Conservation (phyloP, 345 rosid species). For the Aquilaria sinensis region DNA sequence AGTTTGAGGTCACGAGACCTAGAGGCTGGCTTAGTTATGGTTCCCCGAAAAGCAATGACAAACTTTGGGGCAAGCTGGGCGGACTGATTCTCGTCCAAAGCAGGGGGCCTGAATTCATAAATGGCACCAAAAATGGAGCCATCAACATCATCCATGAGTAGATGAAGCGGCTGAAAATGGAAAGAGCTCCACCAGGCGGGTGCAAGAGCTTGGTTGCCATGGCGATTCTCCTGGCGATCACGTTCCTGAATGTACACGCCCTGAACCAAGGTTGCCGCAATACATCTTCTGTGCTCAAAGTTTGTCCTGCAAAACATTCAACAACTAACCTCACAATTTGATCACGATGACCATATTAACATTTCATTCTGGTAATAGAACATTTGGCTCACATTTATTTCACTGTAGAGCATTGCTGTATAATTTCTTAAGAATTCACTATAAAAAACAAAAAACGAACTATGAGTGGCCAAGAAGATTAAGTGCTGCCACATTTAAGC, state of each 20-base stretch:
- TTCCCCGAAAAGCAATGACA: constrained; percentile 72
- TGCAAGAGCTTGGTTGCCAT: constrained; percentile 39
- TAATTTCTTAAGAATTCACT: neutral
- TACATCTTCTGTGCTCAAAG: constrained; percentile 45
- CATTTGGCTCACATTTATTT: no score
- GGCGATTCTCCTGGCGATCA: constrained; percentile 58
- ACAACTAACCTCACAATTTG: neutral
- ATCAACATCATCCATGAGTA: constrained; percentile 53
- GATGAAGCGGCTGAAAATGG: constrained; percentile 34
- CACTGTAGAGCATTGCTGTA: neutral
- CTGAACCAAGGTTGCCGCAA: constrained; percentile 66
- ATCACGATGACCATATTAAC: neutral
- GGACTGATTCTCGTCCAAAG: constrained; percentile 5
- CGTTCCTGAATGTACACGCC: constrained; percentile 54
- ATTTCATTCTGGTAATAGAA: neutral
- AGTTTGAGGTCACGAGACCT: constrained; percentile 42
- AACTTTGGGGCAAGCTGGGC: constrained; percentile 34
- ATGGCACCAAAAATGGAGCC: constrained; percentile 61
- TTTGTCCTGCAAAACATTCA: constrained; percentile 30
- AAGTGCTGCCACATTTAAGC: no score
- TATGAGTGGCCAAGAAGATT: no score
- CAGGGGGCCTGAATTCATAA: constrained; percentile 31
- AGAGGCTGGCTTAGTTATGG: constrained; percentile 37
- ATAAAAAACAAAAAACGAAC: neutral
- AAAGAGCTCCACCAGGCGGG: constrained; percentile 66